A percentile compares a stretch with the other conserved stretches of the same genome.
Conservation (phyloP, 1,139 yeast species). For the Candida labiduridarum region DNA sequence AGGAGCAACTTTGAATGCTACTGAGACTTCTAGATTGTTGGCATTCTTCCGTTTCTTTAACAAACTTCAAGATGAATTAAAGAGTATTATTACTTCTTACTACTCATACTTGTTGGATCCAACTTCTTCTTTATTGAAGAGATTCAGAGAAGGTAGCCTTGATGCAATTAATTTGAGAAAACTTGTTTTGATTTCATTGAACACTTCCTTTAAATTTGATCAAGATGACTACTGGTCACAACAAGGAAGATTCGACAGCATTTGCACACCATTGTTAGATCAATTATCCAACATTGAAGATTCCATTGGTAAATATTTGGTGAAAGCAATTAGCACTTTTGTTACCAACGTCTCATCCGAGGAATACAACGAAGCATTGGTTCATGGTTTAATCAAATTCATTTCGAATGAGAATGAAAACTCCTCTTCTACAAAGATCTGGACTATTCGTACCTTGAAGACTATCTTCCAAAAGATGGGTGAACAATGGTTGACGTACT, state of each 20-base stretch:
- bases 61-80: slow-evolving; percentile 79
- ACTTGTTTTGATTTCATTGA: slow-evolving; percentile 67
- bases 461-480: slow-evolving; percentile 88
- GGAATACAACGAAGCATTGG: slow-evolving; percentile 67
- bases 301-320: slow-evolving; percentile 72
- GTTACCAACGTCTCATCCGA: slow-evolving; percentile 77
- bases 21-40: slow-evolving; percentile 57
- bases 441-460: slow-evolving; percentile 83
- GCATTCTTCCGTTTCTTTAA: slow-evolving; percentile 88
- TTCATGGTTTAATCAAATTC: slow-evolving; percentile 38
- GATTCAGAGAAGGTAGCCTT: slow-evolving; percentile 43
- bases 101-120: slow-evolving; percentile 84
- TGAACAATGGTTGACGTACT: slow-evolving; percentile 87
- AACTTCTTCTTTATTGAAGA: slow-evolving; percentile 54
- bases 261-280: slow-evolving; percentile 60
- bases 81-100: slow-evolving; percentile 85
- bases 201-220: slow-evolving; percentile 82
- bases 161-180: slow-evolving; percentile 65
- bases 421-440: slow-evolving; percentile 55
- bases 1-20: slow-evolving; percentile 50
- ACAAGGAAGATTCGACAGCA: slow-evolving; percentile 76
- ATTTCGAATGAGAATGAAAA: slow-evolving; percentile 41
- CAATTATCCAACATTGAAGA: slow-evolving; percentile 73
- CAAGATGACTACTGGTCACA: slow-evolving; percentile 95
- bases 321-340: slow-evolving; percentile 76